Base-by-base conservation (phyloP, 2,329 filamentous ascomycete species). In the Aureobasidium leucospermi region DNA sequence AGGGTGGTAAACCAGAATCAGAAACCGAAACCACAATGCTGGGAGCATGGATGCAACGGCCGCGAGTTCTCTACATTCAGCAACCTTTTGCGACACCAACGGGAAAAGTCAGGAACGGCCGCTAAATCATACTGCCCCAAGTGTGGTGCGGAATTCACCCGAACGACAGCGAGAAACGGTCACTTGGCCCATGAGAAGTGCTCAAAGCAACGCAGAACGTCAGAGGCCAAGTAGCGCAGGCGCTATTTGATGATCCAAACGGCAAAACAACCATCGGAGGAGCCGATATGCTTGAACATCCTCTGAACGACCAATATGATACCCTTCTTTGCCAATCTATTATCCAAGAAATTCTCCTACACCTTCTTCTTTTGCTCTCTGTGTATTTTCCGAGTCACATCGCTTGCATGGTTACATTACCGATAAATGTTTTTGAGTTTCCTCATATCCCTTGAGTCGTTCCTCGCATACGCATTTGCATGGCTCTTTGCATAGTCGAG, bases 1-100 rank as follows among this genome's bases (percentile, higher is more conserved):
- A 65, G 71, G 23, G 69, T 72, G 10, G 64, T 71, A 36, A 71
- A 70, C 64, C 67, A 71, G 32, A 71, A 70, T 63, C 67, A 71
- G 52, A 68, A 72, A 39, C 90, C 90, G n/a, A 96, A 96, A 75
- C 91, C 92, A 47, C 90, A 96, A 71, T 96, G 93, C 74, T 97
- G 90, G 89, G 93, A 96, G 62, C 93, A 97, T 69, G 93, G 92
- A 10, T 97, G 93, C 78, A 96, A 96, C 68, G 93, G 93, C 19
- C 86, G 92, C 32, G 89, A 96, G 69, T 97, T 97, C 70, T 96
- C 90, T 16, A 96, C 93, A 3, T 96, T 96, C 71, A 96, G 91
- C 81, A 96, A 96, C 71, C 82, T 96, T 3, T 79, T 96, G 39
- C 83, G 93, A 63, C 93, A 97, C 72, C 92, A 96, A 74, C 84